Evolutionary conservation across 23 red algal species (phyloP), one percentile per base, ranked within the genome.

Genomic region (Agarophyton chilense): DNA sequence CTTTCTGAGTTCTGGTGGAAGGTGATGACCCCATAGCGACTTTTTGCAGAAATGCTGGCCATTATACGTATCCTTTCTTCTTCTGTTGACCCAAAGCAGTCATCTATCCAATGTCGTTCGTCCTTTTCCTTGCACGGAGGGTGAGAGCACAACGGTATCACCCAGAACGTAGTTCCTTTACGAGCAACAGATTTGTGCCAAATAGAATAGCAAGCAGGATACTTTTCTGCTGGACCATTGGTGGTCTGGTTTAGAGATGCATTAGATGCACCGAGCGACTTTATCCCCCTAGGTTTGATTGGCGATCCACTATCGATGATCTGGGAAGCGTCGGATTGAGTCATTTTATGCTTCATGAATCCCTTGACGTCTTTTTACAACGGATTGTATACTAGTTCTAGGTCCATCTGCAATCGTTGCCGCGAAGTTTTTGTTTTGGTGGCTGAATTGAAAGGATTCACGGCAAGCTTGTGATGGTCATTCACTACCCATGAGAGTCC

Each of bases 311-410:
- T 82, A n/a, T 82, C 54, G 4, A 82, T 38, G 19, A 82, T 62
- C 0, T 82, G 49, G 52, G 61, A 82, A 13, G 78, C 78, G 35
- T 82, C 78, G 9, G 78, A 18, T 11, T 61, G 19, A 28, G 21
- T 0, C 0, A 82, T 82, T 18, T 47, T 52, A 1, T 82, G 78
- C n/a, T 54, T 52, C 49, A 82, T 82, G 78, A 82, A 82, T 0
- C 78, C 78, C 54, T 82, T 82, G 78, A 82, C 58, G 3, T 82
- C 49, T 35, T 82, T 82, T 19, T 52, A n/a, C 0, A 82, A 0
- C 13, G 49, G 28, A 10, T 18, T 0, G 39, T 64, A 55, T 61
- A 60, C 49, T 31, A 82, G 39, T 52, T 54, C 54, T 22, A 82
- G 39, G 78, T 82, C 78, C 33, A 52, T 60, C 39, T 82, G 50